phyloP scores from a whole-genome alignment of 2,329 filamentous ascomycete genomes.

The Clonostachys rosea region DNA sequence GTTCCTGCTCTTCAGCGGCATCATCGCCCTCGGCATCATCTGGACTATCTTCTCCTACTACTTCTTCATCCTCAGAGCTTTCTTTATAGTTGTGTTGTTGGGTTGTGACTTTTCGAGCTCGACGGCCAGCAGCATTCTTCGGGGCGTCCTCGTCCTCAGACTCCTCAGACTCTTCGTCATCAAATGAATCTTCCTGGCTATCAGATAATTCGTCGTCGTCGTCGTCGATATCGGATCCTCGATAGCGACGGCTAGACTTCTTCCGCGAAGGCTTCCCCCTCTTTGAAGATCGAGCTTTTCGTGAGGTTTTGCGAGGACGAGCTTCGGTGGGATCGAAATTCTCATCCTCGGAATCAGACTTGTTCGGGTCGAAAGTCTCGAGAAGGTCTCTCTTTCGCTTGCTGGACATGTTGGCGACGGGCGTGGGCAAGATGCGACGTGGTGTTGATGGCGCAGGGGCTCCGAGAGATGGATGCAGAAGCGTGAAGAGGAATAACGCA shows the following conservation, averaged over 20 bases:
- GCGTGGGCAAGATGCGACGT: too few species aligned
- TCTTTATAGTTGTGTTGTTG: conserved; percentile 42
- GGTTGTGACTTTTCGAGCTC: conserved; percentile 40
- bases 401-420: conserved; percentile 17
- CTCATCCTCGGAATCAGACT: conserved; percentile 62
- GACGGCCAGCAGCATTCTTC: conserved; percentile 41
- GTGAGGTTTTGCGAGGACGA: conserved; percentile 32
- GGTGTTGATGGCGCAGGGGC: too few species aligned
- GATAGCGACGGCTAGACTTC: conserved; percentile 36
- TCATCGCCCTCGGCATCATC: conserved; percentile 17
- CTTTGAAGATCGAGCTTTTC: conserved; percentile 33
- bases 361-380: conserved; percentile 60
- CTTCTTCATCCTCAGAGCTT: conserved; percentile 33
- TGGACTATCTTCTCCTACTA: conserved; percentile 13
- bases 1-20: conserved; percentile 15
- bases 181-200: conserved; percentile 46
- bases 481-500: too few species aligned
- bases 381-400: conserved; percentile 53
- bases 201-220: conserved; percentile 53
- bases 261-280: conserved; percentile 23
- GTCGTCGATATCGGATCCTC: conserved; percentile 59
- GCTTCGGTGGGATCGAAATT: conserved; percentile 56
- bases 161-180: conserved; percentile 35
- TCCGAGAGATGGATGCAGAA: too few species aligned
- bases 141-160: conserved; percentile 33